These are phyloP conservation scores for Linnemannia schmuckeri DNA, from an alignment of 192 early-diverging fungal species.

Conservation along the genomic window DNA sequence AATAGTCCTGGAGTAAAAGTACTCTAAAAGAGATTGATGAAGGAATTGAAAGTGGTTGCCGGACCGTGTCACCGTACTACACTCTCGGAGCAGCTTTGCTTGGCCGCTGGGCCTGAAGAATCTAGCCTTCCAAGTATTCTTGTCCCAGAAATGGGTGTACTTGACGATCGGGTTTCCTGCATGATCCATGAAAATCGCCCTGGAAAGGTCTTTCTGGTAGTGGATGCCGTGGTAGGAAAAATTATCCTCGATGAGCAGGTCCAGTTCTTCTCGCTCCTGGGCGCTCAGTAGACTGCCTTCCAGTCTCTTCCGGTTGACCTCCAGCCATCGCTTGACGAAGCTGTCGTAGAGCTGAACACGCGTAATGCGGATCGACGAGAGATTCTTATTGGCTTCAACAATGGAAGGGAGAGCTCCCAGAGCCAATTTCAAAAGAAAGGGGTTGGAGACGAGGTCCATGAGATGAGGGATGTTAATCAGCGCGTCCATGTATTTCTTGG, in stretches of 20 bases:
- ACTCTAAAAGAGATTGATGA: constrained; percentile 13
- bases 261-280: background rate
- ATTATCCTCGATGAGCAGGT: background rate
- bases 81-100: background rate
- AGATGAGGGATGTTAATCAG: background rate
- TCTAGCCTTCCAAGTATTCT: background rate
- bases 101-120: background rate
- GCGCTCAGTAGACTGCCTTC: too few species aligned
- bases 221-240: background rate
- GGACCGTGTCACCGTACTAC: background rate
- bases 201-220: background rate
- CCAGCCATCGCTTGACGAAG: background rate
- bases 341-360: background rate
- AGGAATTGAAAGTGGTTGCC: background rate
- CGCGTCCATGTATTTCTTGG: background rate
- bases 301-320: background rate
- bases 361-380: background rate
- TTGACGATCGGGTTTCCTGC: background rate
- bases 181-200: background rate
- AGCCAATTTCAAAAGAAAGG: background rate
- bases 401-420: background rate
- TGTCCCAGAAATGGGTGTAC: background rate
- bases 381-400: background rate
- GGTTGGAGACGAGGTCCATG: constrained; percentile 2
- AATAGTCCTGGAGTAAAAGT: background rate